phyloP scores from a whole-genome alignment of 306 rosid species.

The Canavalia ensiformis region DNA sequence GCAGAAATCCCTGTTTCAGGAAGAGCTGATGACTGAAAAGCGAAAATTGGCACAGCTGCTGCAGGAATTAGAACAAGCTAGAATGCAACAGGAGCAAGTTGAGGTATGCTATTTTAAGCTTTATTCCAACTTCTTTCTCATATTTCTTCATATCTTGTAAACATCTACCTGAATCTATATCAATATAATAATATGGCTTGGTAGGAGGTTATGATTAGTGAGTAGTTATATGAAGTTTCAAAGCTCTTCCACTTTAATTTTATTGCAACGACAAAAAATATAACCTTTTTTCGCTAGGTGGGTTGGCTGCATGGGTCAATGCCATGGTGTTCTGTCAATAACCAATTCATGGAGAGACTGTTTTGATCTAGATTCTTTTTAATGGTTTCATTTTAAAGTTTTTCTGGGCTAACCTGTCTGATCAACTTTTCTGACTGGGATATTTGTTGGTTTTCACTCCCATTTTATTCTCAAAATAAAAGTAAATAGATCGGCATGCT shows the following conservation, averaged over 20 bases:
- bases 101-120: slow-evolving; percentile 66
- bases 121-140: slow-evolving; percentile 7
- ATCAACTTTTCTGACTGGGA: not conserved
- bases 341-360: not conserved
- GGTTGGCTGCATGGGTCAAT: not conserved
- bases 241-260: slow-evolving; percentile 28
- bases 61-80: slow-evolving; percentile 74
- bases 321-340: not conserved
- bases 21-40: slow-evolving; percentile 67
- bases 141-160: slow-evolving; percentile 18
- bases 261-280: not conserved
- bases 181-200: slow-evolving; percentile 14
- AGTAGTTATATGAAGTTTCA: slow-evolving; percentile 11
- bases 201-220: slow-evolving; percentile 20
- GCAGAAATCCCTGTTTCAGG: slow-evolving; percentile 71
- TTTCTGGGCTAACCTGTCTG: not conserved
- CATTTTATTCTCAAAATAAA: slow-evolving; percentile 22
- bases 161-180: slow-evolving; percentile 12
- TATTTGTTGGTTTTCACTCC: not conserved
- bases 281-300: not conserved
- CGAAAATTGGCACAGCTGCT: slow-evolving; percentile 61
- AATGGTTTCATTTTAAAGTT: not conserved
- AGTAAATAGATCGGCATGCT: not conserved
- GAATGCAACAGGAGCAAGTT: slow-evolving; percentile 64
- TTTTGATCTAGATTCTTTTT: not conserved